Conservation (phyloP, 805 yeast species). For the Limtongia smithiae region DNA sequence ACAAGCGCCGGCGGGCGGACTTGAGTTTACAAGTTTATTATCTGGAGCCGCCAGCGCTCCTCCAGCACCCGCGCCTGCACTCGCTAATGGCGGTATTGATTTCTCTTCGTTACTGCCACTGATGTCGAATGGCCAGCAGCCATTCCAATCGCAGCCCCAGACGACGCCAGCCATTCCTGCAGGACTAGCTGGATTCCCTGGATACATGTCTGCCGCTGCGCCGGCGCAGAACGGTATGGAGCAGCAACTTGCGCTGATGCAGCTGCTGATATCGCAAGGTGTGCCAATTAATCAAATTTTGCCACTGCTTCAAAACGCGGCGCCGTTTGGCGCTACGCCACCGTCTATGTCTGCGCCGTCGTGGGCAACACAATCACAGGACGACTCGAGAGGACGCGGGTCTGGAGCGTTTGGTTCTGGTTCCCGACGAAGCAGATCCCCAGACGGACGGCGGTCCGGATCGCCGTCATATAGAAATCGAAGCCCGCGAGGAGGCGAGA, state of each 20-base stretch:
- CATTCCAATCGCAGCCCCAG: slow-evolving; percentile 17
- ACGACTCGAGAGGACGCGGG: slow-evolving; percentile 15
- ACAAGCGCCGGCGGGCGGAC: not conserved
- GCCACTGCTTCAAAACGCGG: slow-evolving; percentile 15
- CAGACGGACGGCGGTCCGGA: slow-evolving; percentile 27
- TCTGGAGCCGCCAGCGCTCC: slow-evolving; percentile 2
- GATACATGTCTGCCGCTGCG: not conserved
- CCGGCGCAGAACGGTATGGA: slow-evolving; percentile 4
- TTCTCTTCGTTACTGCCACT: slow-evolving; percentile 11
- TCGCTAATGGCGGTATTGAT: slow-evolving; percentile 14
- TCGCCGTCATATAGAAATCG: slow-evolving; percentile 30
- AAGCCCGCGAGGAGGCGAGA: slow-evolving; percentile 26
- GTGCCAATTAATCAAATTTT: slow-evolving; percentile 31
- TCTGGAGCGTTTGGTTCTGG: not conserved
- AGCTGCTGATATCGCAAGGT: slow-evolving; percentile 38
- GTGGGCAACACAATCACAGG: not conserved
- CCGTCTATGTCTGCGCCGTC: slow-evolving; percentile 6
- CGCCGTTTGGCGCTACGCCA: not conserved
- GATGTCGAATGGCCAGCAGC: slow-evolving; percentile 8
- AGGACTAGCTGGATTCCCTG: not conserved
- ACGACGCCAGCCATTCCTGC: slow-evolving; percentile 14
- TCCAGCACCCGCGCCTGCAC: slow-evolving; percentile 1
- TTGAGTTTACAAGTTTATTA: not conserved
- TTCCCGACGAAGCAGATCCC: slow-evolving; percentile 31
- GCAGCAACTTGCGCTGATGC: slow-evolving; percentile 45